Evolutionary conservation across 257 asterid species (phyloP), one percentile per base, ranked within the genome.

Genomic region (Mentha longifolia): DNA sequence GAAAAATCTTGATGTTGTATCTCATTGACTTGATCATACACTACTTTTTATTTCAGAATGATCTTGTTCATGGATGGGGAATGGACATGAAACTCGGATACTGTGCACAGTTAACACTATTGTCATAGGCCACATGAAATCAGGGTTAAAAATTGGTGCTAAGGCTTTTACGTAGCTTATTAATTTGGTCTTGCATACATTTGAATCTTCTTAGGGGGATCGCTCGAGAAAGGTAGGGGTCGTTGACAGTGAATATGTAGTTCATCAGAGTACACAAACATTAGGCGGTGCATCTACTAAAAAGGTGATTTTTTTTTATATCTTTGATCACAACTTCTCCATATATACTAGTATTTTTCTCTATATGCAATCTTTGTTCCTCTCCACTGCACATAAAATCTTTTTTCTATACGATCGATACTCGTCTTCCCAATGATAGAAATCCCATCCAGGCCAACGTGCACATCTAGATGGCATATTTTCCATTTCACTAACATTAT

Each of bases 31-130:
- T n/a, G n/a, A n/a, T n/a, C n/a, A n/a, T n/a, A n/a, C n/a, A n/a
- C n/a, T n/a, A n/a, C n/a, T 58, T 62, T 68, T 76, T 72, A 74
- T 76, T 76, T 71, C 91, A 92, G 98, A 92, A 84, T 85, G 98
- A 92, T 84, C 98, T 92, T 78, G 97, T 92, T 76, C 98, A 89
- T 65, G 98, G 98, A 62, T 92, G 98, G 98, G 98, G 98, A 78
- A 81, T 92, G 98, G 98, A 89, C 83, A 92, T 92, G 91, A 92
- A 89, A 79, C 94, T 92, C 6, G 98, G 98, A 25, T 92, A 89
- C 74, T 92, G 98, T 46, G 96, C 95, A 30, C 96, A 89, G 97
- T 97, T 88, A 69, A 71, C 59, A 58, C 46, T 25, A 41, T 52
- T 70, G 10, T 35, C 7, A 35, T 35, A 35, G 39, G 39, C 54